Evolutionary conservation across 495 filamentous ascomycete genomes (phyloP), one percentile per base, ranked within the genome.

Genomic region (Pseudomonodictys pantanalensis): DNA sequence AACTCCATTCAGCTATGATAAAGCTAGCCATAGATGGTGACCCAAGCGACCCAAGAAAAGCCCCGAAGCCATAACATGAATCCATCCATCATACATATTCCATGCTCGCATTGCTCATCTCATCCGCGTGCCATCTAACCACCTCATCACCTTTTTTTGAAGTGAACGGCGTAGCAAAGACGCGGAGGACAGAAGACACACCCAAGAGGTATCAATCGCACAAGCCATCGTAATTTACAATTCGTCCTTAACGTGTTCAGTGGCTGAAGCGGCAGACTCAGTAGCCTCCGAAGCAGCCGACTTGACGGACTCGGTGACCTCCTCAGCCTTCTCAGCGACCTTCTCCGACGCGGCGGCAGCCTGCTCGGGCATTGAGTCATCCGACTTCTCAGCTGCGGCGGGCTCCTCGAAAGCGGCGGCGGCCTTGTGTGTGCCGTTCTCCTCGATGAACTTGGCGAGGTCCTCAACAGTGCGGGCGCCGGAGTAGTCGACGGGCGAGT

Each of bases 401-500:
- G 76, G 68, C 35, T 82, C 78, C 47, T 79, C 75, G 43, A 83
- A 81, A 44, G 78, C 71, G 28, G 78, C 87, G 68, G 90, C 86
- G 62, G 83, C 73, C 76, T 91, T 84, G 78, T 95, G 84, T 73
- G 90, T 90, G 72, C 93, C 93, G 75, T 96, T 95, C 76, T 95
- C 89, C 77, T 88, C 86, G 72, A 99, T 82, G 78, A 99, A 99
- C 65, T 86, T 81, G 68, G 90, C 90, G 43, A 99, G 84, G 67
- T 97, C 93, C 75, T 99, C 92, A 51, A 96, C 80, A 44, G 90
- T 95, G 70, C 93, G 90, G 41, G 88, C 83, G 61, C 93, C 93
- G 49, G 80, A 78, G 81, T 97, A 99, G 65, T 88, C 89, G 66
- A 97, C 78, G 18, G 93, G 88, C 60, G 85, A 75, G 65, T 80